Evolutionary conservation across 164 flowering plant genomes (phyloP), one percentile per base, ranked within the genome.

Genomic region (Chloranthus sessilifolius): DNA sequence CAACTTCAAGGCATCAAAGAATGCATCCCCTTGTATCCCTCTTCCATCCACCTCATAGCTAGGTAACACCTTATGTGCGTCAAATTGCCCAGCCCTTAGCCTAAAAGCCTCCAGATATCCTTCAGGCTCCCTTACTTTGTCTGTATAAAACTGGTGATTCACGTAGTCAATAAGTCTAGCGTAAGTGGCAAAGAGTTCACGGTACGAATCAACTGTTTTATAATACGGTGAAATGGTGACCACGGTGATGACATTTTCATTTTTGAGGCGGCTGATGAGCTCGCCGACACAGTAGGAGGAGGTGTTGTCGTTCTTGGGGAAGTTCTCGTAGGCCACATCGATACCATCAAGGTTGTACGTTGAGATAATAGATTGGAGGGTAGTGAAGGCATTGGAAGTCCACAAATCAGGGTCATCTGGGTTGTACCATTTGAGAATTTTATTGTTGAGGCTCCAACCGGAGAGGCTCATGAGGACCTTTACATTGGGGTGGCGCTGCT

Each of bases 11-110:
- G 83, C 80, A 5, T 49, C 69, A 41, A 82, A 82, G 50, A 82
- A 80, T 17, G 73, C 68, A 56, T 82, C 82, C 55, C 90, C 90
- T 65, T 82, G 85, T 55, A 82, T 80, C n/a, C 83, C 90, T 24
- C 85, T 75, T 11, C 83, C 85, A 37, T 74, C 47, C 12, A 79
- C 68, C 54, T 80, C 81, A 56, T 77, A 77, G 50, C 76, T 66
- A 10, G 85, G 85, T 59, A 80, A 36, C 59, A 80, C 46, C 66
- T 71, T 77, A 0, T 55, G 63, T 20, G 28, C 55, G 26, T 55
- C 64, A 25, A 43, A 79, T 29, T 73, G 63, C 8, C 2, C 24
- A 6, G 73, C 64, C 19, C 79, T 68, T 5, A 69, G 55, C 46
- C 21, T 19, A 43, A 71, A 80, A 1, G 62, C 70, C 31, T 58